These are phyloP conservation scores for Fusarium napiforme DNA, from an alignment of 2,329 filamentous ascomycete species.

Conservation along the genomic window DNA sequence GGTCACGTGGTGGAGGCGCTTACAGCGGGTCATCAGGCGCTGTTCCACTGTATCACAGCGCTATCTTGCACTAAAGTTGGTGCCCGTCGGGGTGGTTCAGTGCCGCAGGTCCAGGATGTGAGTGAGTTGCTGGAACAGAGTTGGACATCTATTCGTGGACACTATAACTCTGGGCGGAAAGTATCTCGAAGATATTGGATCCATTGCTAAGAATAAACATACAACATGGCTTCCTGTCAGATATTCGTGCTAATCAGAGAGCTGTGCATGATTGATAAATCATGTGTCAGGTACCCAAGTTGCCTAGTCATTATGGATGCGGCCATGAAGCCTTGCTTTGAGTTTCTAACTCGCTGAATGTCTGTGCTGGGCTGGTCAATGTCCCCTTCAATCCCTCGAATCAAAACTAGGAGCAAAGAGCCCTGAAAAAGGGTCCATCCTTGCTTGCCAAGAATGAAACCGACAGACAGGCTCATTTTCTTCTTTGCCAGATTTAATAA, in stretches of 20 bases:
- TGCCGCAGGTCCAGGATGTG: neutral
- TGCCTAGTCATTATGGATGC: conserved; percentile 19
- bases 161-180: neutral
- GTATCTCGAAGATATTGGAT: neutral
- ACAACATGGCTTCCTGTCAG: neutral
- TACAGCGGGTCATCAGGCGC: conserved; percentile 36
- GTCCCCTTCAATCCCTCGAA: conserved; percentile 27
- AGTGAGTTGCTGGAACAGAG: neutral
- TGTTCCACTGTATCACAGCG: conserved; percentile 39
- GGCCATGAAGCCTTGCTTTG: conserved; percentile 25
- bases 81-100: conserved; percentile 31
- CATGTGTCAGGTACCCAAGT: conserved; percentile 19
- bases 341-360: conserved; percentile 12
- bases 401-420: conserved; percentile 10
- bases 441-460: neutral
- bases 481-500: neutral
- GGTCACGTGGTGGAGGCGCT: conserved; percentile 40
- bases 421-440: conserved; percentile 27
- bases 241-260: neutral
- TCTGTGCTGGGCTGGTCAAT: conserved; percentile 30
- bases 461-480: conserved; percentile 2
- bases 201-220: conserved; percentile 2
- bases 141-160: neutral
- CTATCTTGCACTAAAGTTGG: conserved; percentile 43
- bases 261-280: conserved; percentile 12